Evolutionary conservation across 1,284 basidiomycete species (phyloP).

Genomic region (Cryptococcus hybrid): DNA sequence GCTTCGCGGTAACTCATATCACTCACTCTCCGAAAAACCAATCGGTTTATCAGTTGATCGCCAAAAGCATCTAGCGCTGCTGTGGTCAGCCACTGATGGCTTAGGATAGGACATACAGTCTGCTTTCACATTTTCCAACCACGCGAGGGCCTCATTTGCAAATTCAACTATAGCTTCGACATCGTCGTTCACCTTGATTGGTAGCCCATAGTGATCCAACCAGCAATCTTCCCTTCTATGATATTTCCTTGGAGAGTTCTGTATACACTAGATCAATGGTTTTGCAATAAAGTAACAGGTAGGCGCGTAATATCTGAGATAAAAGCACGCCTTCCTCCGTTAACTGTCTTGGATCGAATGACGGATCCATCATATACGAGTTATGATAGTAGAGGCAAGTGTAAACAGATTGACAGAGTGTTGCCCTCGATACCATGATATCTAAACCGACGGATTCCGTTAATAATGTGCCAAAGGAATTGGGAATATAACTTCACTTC

Average conservation of each 20-base stretch:
- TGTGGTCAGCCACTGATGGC: neutral
- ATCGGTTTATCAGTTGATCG: conserved; percentile 7
- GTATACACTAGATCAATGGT: conserved; percentile 78
- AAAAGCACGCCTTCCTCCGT: conserved; percentile 59
- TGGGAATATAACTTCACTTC: conserved; percentile 59
- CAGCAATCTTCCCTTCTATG: conserved; percentile 87
- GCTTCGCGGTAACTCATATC: neutral
- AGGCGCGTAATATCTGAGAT: conserved; percentile 67
- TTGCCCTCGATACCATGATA: conserved; percentile 80
- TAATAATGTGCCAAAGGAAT: neutral
- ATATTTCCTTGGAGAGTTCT: conserved; percentile 69
- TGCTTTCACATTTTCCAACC: conserved; percentile 51
- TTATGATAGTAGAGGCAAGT: conserved; percentile 75
- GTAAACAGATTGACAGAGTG: conserved; percentile 80
- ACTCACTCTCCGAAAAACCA: conserved; percentile 16
- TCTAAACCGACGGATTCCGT: conserved; percentile 54
- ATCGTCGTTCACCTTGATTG: conserved; percentile 68
- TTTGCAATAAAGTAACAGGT: conserved; percentile 72
- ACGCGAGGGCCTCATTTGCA: conserved; percentile 60
- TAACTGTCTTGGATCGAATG: conserved; percentile 1
- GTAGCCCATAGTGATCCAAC: conserved; percentile 78
- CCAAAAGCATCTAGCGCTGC: conserved; percentile 4
- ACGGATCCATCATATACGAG: conserved; percentile 27
- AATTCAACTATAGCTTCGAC: conserved; percentile 59
- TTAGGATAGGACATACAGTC: neutral